Percentiles rank a stretch among this genome's conserved stretches.
phyloP scores from a whole-genome alignment of 2,329 filamentous ascomycete species.

The Penicillium brevicompactum region DNA sequence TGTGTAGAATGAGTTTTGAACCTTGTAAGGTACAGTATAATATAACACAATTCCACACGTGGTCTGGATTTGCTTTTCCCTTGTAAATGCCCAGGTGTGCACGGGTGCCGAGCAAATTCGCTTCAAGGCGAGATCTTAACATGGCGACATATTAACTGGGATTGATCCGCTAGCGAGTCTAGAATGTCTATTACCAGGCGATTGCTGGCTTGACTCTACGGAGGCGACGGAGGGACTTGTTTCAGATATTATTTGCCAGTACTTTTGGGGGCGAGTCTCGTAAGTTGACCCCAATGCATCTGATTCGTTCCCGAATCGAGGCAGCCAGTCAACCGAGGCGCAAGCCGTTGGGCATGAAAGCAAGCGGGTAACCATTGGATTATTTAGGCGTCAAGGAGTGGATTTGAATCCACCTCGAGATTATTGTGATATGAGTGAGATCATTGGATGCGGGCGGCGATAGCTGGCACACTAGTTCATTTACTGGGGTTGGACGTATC shows the following conservation, averaged over 20 bases:
- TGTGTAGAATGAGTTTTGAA: not conserved
- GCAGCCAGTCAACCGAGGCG: constrained; percentile 16
- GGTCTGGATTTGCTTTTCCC: not conserved
- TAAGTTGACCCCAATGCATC: not conserved
- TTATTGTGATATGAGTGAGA: constrained; percentile 1
- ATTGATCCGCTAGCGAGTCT: not conserved
- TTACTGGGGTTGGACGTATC: constrained; percentile 4
- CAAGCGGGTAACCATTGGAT: constrained; percentile 10
- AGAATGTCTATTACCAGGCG: not conserved
- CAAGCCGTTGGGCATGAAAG: constrained; percentile 27
- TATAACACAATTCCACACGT: not conserved
- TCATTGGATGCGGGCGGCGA: not conserved
- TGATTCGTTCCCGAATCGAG: not conserved
- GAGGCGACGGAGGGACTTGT: constrained; percentile 1
- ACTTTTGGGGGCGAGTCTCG: not conserved
- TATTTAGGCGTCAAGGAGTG: constrained; percentile 18
- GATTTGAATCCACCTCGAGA: constrained; percentile 9
- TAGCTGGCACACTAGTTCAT: constrained; percentile 1
- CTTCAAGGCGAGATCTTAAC: not conserved
- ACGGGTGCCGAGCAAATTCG: not conserved
- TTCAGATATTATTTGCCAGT: constrained; percentile 8
- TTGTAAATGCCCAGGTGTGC: not conserved
- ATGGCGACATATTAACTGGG: not conserved
- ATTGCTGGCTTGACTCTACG: not conserved
- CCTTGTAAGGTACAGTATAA: not conserved